phyloP scores from a whole-genome alignment of 495 filamentous ascomycete species.

The Daldinia concentrica region DNA sequence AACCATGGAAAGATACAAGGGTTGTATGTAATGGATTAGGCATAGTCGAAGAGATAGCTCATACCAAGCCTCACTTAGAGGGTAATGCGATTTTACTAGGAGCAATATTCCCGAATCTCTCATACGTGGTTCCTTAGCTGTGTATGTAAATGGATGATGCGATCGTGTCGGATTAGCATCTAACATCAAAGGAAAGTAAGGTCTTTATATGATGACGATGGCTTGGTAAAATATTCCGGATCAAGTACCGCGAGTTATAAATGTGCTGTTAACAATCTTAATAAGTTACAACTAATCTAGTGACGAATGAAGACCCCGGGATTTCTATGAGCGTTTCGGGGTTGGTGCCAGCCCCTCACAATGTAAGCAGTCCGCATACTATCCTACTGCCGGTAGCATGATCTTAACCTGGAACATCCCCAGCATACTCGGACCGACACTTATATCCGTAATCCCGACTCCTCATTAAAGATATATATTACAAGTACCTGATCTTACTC shows the following conservation, averaged over 20 bases:
- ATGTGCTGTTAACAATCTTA: not conserved
- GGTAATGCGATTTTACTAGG: not conserved
- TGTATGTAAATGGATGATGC: not conserved
- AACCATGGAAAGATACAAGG: not conserved
- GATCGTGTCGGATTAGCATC: not conserved
- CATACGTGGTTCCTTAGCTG: not conserved
- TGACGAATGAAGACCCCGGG: not conserved
- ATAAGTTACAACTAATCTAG: not conserved
- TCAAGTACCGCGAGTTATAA: no score
- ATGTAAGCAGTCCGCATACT: slow-evolving; percentile 12
- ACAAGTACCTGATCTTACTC: not conserved
- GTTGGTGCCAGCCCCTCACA: slow-evolving; percentile 7
- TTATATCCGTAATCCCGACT: slow-evolving; percentile 15
- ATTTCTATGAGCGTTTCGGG: slow-evolving; percentile 1
- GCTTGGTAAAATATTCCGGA: not conserved
- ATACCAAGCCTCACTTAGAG: not conserved
- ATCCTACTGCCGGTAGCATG: slow-evolving; percentile 1
- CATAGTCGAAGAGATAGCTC: not conserved
- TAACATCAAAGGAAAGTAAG: no score
- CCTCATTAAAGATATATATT: not conserved
- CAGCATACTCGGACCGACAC: slow-evolving; percentile 6
- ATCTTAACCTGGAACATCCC: not conserved
- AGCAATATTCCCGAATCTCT: not conserved
- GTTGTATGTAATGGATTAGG: not conserved
- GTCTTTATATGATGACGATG: not conserved